Percentiles rank a stretch among this genome's conserved stretches.
Conservation (phyloP, 2,329 filamentous ascomycete species). For the Elsinoe fawcettii region DNA sequence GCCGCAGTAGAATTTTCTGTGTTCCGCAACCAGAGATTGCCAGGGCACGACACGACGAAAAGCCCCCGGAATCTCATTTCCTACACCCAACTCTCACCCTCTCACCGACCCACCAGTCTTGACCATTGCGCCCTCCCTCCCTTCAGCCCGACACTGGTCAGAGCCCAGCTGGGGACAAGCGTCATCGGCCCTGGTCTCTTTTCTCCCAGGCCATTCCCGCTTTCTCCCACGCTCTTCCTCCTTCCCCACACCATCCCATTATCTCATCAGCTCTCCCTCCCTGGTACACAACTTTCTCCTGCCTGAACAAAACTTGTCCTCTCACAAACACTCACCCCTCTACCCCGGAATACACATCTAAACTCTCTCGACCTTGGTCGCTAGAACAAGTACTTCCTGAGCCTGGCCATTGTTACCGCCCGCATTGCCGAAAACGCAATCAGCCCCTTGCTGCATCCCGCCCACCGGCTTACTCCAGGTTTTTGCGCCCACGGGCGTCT, state of each 20-base stretch:
- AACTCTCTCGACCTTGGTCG: neutral
- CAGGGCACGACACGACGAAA: slow-evolving; percentile 11
- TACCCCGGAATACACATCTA: neutral
- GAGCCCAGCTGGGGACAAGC: slow-evolving; percentile 1
- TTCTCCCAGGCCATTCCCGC: slow-evolving; percentile 9
- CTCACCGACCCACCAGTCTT: neutral
- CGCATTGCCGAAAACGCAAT: neutral
- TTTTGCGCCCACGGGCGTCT: slow-evolving; percentile 10
- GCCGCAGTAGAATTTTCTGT: slow-evolving; percentile 12
- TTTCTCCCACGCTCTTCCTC: slow-evolving; percentile 11
- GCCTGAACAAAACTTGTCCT: neutral
- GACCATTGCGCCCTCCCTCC: neutral
- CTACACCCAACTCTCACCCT: neutral
- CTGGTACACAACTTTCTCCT: neutral
- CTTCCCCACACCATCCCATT: slow-evolving; percentile 7
- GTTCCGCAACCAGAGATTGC: neutral
- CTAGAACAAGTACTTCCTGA: neutral
- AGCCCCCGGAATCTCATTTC: slow-evolving; percentile 6
- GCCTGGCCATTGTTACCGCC: neutral
- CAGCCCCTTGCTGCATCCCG: neutral
- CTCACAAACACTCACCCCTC: neutral
- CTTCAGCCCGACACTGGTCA: neutral
- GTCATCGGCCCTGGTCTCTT: slow-evolving; percentile 4
- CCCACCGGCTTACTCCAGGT: slow-evolving; percentile 12
- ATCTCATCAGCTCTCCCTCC: slow-evolving; percentile 8